These are phyloP conservation scores for Ophiosphaerella narmari DNA, from an alignment of 2,329 filamentous ascomycete species.

Conservation along the genomic window DNA sequence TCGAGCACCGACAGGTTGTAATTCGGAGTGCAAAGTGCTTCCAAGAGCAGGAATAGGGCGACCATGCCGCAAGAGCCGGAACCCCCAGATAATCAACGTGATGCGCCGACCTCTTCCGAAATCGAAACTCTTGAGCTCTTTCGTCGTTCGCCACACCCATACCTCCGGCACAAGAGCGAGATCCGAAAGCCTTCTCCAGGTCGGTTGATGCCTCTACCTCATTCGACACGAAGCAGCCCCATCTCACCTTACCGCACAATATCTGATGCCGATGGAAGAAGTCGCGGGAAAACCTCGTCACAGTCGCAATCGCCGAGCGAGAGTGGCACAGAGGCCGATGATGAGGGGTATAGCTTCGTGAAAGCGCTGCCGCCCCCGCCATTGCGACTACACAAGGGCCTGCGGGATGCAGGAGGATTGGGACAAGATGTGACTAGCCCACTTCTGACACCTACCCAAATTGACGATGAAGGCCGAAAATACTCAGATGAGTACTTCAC, in stretches of 20 bases:
- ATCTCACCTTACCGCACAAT: conserved; percentile 22
- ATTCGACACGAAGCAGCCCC: conserved; percentile 18
- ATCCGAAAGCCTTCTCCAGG: conserved; percentile 25
- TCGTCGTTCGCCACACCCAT: conserved; percentile 46
- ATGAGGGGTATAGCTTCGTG: conserved; percentile 77
- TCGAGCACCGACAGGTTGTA: not conserved
- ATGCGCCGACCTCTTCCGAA: conserved; percentile 25
- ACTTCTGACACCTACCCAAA: conserved; percentile 53
- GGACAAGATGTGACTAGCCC: conserved; percentile 46
- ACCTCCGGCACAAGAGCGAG: conserved; percentile 39
- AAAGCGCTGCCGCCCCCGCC: conserved; percentile 83
- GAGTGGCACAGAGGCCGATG: conserved; percentile 92
- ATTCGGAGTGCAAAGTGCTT: not conserved
- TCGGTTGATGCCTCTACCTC: conserved; percentile 2
- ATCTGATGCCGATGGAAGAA: conserved; percentile 33
- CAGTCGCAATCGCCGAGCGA: conserved; percentile 66
- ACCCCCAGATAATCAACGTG: conserved; percentile 21
- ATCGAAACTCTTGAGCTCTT: conserved; percentile 41
- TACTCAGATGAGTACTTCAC: conserved; percentile 46
- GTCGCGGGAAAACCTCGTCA: conserved; percentile 31
- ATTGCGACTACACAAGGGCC: conserved; percentile 74
- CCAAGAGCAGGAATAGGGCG: not conserved
- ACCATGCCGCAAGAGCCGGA: conserved; percentile 12
- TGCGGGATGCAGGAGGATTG: conserved; percentile 59
- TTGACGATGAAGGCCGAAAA: conserved; percentile 53